These are phyloP conservation scores for Russula brevipes DNA, from an alignment of 768 basidiomycete species.

Conservation along the genomic window DNA sequence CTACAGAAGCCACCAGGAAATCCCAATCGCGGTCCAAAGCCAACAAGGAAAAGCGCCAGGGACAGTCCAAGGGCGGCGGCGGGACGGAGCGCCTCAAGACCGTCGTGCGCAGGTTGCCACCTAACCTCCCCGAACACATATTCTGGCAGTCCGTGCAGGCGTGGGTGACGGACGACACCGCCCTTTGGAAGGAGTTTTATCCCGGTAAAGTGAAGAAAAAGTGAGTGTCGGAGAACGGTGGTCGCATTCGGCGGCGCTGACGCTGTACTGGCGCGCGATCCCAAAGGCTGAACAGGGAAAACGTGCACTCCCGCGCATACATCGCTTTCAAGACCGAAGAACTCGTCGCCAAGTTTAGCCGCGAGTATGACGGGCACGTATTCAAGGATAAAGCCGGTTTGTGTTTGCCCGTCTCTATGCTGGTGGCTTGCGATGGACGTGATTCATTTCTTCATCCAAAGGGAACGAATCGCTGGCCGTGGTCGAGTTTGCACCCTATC, in stretches of 20 bases:
- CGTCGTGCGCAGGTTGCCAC: constrained; percentile 81
- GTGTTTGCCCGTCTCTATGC: constrained; percentile 25
- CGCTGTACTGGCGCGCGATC: not conserved
- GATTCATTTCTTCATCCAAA: constrained; percentile 30
- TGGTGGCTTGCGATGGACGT: not conserved
- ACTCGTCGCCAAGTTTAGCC: constrained; percentile 64
- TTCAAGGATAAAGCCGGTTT: constrained; percentile 89
- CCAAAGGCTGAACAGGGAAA: constrained; percentile 74
- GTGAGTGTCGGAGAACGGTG: constrained; percentile 37
- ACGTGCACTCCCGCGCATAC: constrained; percentile 83
- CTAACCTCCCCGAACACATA: constrained; percentile 84
- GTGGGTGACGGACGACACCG: constrained; percentile 78
- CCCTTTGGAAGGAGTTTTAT: constrained; percentile 60
- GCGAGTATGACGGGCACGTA: constrained; percentile 84
- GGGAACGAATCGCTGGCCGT: constrained; percentile 85
- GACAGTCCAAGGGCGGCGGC: constrained; percentile 28
- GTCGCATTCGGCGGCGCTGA: not conserved
- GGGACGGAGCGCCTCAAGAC: constrained; percentile 71
- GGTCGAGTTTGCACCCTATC: constrained; percentile 92
- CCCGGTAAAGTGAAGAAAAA: constrained; percentile 66
- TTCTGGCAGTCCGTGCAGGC: constrained; percentile 89
- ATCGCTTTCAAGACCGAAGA: constrained; percentile 82
- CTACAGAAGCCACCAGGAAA: constrained; percentile 25
- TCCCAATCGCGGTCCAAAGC: constrained; percentile 32
- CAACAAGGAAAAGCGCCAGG: constrained; percentile 28